Base-by-base conservation (phyloP, 2,329 filamentous ascomycete species). In the Beauveria sp. region DNA sequence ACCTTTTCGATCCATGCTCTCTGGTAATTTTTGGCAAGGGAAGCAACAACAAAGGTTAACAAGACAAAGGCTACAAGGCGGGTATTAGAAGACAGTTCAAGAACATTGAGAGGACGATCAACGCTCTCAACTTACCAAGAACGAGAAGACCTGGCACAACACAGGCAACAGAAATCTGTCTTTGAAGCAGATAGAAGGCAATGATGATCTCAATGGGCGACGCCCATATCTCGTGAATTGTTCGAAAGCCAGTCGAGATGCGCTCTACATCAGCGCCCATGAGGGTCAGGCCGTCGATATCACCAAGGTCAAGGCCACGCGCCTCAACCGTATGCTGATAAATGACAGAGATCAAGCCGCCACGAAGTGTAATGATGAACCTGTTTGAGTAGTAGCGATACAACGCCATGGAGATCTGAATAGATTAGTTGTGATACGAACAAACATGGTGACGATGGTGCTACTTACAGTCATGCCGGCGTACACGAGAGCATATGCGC, bases 251-350 rank as follows among this genome's bases (percentile, higher is more conserved):
- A 0, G 66, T 64, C 2, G 68, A 67, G 12, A 79, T 73, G 0
- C 73, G 70, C 57, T 77, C 76, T 18, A 79, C 70, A 44, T 81
- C 78, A 3, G 75, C 69, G 44, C 72, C 76, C 75, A 80, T 79
- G 6, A 80, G 66, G 4, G 78, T 79, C 14, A 61, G 9, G 4
- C 51, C 59, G n/a, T 51, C 59, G n/a, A 56, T 50, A 16, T 61
- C 51, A 24, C 44, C 43, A 12, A 55, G 22, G n/a, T 61, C 52
- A 10, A 56, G 6, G 28, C 12, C 16, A 4, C 46, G 43, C 20
- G 44, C 44, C 7, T 34, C 34, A 1, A 56, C 20, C 5, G 59
- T 61, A 8, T 61, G 46, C n/a, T 56, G 43, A 2, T 56, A 61
- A 12, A 61, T 56, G 22, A 56, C 5, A 6, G 52, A 55, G 14